Conservation (phyloP, 345 rosid species). For the Brassica incana region DNA sequence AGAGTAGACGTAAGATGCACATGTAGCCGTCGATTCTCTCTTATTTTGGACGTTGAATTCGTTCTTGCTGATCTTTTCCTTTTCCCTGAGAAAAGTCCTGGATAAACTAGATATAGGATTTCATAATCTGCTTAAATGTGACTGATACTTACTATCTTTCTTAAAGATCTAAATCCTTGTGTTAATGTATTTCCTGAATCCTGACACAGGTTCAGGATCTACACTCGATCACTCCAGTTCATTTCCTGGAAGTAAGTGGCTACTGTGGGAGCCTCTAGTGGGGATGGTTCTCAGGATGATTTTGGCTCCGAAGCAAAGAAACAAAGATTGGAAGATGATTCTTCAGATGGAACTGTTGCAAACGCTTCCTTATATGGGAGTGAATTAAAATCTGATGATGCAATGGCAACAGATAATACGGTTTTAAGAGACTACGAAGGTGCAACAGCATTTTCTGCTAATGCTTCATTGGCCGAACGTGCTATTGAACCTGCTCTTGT, state of each 20-base stretch:
- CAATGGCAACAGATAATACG: constrained; percentile 46
- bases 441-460: constrained; percentile 49
- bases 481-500: constrained; percentile 94
- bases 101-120: background rate
- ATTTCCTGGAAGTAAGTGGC: constrained; percentile 89
- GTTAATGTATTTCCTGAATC: constrained; percentile 13
- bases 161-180: constrained; percentile 6
- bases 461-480: constrained; percentile 78
- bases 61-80: background rate
- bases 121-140: constrained; percentile 11
- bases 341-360: constrained; percentile 48
- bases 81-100: constrained; percentile 4
- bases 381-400: constrained; percentile 52
- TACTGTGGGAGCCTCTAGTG: constrained; percentile 54
- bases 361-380: constrained; percentile 48
- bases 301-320: constrained; percentile 59
- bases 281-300: constrained; percentile 56
- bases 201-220: constrained; percentile 83
- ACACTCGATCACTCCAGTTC: constrained; percentile 81
- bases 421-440: constrained; percentile 48
- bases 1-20: constrained; percentile 8
- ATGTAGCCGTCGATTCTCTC: constrained; percentile 4
- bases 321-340: constrained; percentile 59
- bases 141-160: constrained; percentile 9
- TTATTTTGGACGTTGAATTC: background rate